Evolutionary conservation across 306 rosid genomes (phyloP), one percentile per base, ranked within the genome.

Genomic region (Lablab purpureus): DNA sequence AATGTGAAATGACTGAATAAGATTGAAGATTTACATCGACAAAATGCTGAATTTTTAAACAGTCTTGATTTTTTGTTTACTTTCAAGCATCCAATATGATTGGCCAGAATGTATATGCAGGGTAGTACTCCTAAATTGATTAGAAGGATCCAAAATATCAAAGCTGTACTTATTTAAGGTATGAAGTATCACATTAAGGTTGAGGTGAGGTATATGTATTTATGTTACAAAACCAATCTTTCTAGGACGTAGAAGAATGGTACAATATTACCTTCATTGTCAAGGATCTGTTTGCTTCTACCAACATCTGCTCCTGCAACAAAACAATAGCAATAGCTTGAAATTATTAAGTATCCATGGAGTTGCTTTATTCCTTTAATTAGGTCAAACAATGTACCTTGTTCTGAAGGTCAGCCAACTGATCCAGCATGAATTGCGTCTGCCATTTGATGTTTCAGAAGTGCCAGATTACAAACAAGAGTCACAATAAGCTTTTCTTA

Each of bases 351-450:
- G 43, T 23, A 80, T 46, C 12, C 4, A 76, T 28, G 25, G 73
- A 70, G 23, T 43, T 59, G 36, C 14, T 34, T 52, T 11, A 10
- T 62, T 51, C 15, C 27, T 23, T 25, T 17, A 28, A 40, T 60
- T 47, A 49, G n/a, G 10, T 23, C 15, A 56, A 22, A 18, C 11
- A 2, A 14, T 51, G 40, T 91, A 95, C 99, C 98, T 88, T 91
- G 80, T 82, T 93, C 79, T 95, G 98, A 82, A 93, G 97, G 66
- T 93, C 98, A 87, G 90, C 21, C 60, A 95, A 96, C 77, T 89
- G 98, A 86, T 93, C 99, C 77, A 95, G 93, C 99, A 95, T 89
- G 75, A 55, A 89, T 64, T 95, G 99, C 27, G 99, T 95, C 99
- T 95, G 94, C 84, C 59, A 83, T 60, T 76, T 58, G 14, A 75